phyloP scores from a whole-genome alignment of 2,329 filamentous ascomycete species.

The Diatrype stigma region DNA sequence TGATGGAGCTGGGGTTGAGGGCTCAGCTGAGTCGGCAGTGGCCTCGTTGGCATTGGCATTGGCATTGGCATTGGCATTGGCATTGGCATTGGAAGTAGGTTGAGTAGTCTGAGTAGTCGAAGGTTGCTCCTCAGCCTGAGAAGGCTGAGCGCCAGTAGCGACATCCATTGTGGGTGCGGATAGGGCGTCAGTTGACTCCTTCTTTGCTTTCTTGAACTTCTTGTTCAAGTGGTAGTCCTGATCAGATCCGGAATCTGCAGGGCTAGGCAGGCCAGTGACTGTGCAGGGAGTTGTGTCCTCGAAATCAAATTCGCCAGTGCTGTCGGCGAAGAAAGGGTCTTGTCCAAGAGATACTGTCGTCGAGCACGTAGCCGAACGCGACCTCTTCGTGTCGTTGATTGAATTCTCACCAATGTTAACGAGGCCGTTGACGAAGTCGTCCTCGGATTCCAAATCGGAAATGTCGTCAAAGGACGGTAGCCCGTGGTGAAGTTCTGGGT shows the following conservation, averaged over 20 bases:
- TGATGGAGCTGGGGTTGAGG: conserved; percentile 34
- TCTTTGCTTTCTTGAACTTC: conserved; percentile 53
- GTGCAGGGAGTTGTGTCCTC: conserved; percentile 63
- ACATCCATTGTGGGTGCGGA: conserved; percentile 43
- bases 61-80: conserved; percentile 31
- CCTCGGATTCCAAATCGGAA: conserved; percentile 86
- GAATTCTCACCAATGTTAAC: conserved; percentile 60
- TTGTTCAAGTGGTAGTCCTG: conserved; percentile 51
- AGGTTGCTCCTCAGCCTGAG: conserved; percentile 32
- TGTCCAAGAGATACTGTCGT: conserved; percentile 66
- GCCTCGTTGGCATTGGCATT: conserved; percentile 33
- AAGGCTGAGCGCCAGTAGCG: conserved; percentile 33
- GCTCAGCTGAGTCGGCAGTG: conserved; percentile 40
- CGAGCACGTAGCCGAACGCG: conserved; percentile 63
- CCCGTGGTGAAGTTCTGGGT: conserved; percentile 46
- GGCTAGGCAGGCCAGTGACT: conserved; percentile 59
- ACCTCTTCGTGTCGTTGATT: conserved; percentile 63
- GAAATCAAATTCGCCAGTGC: conserved; percentile 58
- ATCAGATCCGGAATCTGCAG: conserved; percentile 49
- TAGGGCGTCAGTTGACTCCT: conserved; percentile 31
- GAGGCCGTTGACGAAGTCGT: conserved; percentile 74
- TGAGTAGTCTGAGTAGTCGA: conserved; percentile 28
- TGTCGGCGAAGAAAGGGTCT: conserved; percentile 72
- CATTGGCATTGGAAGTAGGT: conserved; percentile 30
- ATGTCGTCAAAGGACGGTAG: conserved; percentile 78